phyloP scores from a whole-genome alignment of 495 filamentous ascomycete genomes.

The Lasiosphaeria ovina region DNA sequence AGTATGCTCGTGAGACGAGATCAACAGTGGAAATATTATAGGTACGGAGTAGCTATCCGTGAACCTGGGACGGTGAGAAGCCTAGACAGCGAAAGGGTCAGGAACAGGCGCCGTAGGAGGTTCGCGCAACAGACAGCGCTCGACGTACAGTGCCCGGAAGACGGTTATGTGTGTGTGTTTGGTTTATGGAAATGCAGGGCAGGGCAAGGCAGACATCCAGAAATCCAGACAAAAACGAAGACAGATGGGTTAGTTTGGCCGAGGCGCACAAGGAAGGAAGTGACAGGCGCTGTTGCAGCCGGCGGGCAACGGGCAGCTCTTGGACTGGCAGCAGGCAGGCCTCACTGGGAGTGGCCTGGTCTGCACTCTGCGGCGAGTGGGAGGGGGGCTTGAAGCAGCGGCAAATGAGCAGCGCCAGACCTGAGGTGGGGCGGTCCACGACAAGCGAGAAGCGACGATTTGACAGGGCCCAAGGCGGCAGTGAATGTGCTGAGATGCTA shows the following conservation, averaged over 20 bases:
- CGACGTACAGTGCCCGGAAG: not conserved
- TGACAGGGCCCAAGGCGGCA: constrained; percentile 35
- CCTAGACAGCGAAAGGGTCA: too few species aligned
- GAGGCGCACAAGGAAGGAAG: too few species aligned
- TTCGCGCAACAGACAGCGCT: not conserved
- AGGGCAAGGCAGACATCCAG: not conserved
- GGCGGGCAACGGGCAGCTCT: too few species aligned
- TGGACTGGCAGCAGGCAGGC: not conserved
- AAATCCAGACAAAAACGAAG: not conserved
- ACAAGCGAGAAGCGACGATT: constrained; percentile 36
- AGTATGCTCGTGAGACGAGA: constrained; percentile 14
- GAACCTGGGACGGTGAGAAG: too few species aligned
- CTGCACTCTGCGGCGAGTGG: constrained; percentile 18
- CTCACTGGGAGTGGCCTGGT: constrained; percentile 3
- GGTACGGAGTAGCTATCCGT: too few species aligned
- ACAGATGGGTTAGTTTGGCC: not conserved
- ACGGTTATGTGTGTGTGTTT: not conserved
- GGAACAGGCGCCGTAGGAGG: too few species aligned
- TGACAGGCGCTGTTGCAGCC: too few species aligned
- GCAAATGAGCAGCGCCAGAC: constrained; percentile 25
- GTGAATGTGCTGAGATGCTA: constrained; percentile 35
- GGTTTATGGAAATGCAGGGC: not conserved
- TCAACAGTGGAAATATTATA: too few species aligned
- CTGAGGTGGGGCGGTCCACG: constrained; percentile 17
- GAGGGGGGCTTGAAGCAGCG: constrained; percentile 33